phyloP scores from a whole-genome alignment of 495 filamentous ascomycete genomes.

The Lichenothelia convexa region DNA sequence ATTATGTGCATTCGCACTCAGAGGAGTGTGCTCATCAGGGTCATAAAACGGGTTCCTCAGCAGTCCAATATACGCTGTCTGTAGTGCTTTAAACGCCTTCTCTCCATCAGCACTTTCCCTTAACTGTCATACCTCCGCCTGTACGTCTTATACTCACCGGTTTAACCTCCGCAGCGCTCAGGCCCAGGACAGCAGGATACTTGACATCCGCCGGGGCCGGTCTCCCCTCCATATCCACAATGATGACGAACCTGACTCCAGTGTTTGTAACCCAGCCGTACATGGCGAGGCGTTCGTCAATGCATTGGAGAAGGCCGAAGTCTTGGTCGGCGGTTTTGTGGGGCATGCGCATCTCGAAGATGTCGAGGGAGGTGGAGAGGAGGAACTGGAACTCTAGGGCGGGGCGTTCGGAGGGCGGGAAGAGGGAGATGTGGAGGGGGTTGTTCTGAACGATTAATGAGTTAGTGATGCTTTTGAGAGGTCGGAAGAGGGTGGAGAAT shows the following conservation, averaged over 20 bases:
- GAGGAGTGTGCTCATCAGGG: slow-evolving; percentile 61
- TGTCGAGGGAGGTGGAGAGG: slow-evolving; percentile 75
- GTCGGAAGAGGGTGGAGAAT: slow-evolving; percentile 3
- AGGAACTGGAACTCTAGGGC: slow-evolving; percentile 80
- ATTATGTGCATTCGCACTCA: slow-evolving; percentile 20
- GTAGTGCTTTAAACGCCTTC: slow-evolving; percentile 75
- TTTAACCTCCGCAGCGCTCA: slow-evolving; percentile 71
- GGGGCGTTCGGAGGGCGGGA: slow-evolving; percentile 45
- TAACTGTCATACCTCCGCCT: too few relatives aligned
- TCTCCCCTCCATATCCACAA: slow-evolving; percentile 69
- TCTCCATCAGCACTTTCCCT: slow-evolving; percentile 1
- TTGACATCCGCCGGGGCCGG: slow-evolving; percentile 16
- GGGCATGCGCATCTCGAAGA: slow-evolving; percentile 65
- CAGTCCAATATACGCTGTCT: slow-evolving; percentile 74
- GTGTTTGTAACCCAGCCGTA: slow-evolving; percentile 99
- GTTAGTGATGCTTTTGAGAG: neutral
- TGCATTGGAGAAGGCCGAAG: slow-evolving; percentile 73
- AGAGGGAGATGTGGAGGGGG: slow-evolving; percentile 81
- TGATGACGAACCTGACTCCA: slow-evolving; percentile 68
- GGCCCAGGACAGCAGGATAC: slow-evolving; percentile 28
- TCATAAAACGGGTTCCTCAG: slow-evolving; percentile 91
- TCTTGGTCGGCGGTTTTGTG: slow-evolving; percentile 56
- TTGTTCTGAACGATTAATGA: slow-evolving; percentile 48
- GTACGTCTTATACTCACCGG: slow-evolving; percentile 33
- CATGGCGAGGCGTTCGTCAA: slow-evolving; percentile 78